A percentile compares a stretch with the other conserved stretches of the same genome.
Conservation (phyloP, 1,284 basidiomycete species). For the Marasmius tenuissimus region DNA sequence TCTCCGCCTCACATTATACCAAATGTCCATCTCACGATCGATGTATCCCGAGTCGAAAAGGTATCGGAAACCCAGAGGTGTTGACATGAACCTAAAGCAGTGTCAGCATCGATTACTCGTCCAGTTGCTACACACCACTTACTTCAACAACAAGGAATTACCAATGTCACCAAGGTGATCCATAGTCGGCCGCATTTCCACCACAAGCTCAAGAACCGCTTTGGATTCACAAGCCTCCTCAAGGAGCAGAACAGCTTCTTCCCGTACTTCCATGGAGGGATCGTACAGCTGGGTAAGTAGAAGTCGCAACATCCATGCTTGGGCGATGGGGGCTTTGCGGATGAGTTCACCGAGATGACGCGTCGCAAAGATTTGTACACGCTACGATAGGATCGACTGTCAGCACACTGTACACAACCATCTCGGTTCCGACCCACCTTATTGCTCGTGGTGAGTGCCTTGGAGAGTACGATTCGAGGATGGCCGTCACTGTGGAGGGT, state of each 20-base stretch:
- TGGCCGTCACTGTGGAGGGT: slow-evolving; percentile 80
- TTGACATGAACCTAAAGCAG: slow-evolving; percentile 86
- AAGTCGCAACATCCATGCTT: slow-evolving; percentile 85
- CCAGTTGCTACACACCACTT: slow-evolving; percentile 23
- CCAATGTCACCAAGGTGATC: slow-evolving; percentile 95
- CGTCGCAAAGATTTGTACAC: slow-evolving; percentile 88
- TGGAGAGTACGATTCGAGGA: slow-evolving; percentile 87
- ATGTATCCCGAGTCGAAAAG: slow-evolving; percentile 92
- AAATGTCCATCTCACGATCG: slow-evolving; percentile 91
- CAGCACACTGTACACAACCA: neutral
- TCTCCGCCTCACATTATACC: slow-evolving; percentile 73
- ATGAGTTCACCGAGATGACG: slow-evolving; percentile 84
- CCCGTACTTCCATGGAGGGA: slow-evolving; percentile 84
- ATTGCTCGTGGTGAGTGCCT: slow-evolving; percentile 91
- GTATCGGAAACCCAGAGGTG: slow-evolving; percentile 89
- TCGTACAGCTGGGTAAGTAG: slow-evolving; percentile 97
- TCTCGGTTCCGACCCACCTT: slow-evolving; percentile 46
- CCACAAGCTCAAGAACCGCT: slow-evolving; percentile 85
- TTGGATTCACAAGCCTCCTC: slow-evolving; percentile 88
- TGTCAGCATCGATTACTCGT: slow-evolving; percentile 8
- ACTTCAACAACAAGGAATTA: slow-evolving; percentile 87
- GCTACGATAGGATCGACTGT: slow-evolving; percentile 49
- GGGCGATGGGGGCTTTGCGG: slow-evolving; percentile 58
- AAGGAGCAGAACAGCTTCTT: slow-evolving; percentile 85
- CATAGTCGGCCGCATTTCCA: slow-evolving; percentile 91